Base-by-base conservation (phyloP, 495 filamentous ascomycete species). In the Daldinia loculata region DNA sequence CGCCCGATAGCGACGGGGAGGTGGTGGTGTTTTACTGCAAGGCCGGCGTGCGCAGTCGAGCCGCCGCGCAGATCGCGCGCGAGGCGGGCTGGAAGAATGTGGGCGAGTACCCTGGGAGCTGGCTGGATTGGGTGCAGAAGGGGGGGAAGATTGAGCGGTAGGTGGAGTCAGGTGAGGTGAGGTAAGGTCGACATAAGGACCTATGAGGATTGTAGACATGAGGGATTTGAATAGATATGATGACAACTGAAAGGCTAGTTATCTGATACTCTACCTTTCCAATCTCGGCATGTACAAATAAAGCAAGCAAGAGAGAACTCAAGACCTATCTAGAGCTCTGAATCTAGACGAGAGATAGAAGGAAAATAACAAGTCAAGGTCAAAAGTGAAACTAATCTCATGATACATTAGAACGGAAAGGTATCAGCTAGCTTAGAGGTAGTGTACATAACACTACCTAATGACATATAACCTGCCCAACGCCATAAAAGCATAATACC, bases 1-100 rank as follows among this genome's bases (percentile, higher is more conserved):
- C 77, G 63, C 83, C 83, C 56, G 74, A 75, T 45, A 85, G 30
- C 19, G 45, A 89, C 15, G 36, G 38, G n/a, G 50, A 19, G 24
- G 80, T 97, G 24, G 80, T 97, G 11, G 88, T 98, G 2, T 95
- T 98, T 74, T 99, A 97, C 77, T 99, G 95, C 79, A 95, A 92
- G 81, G 89, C 93, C 0, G 95, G 95, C 2, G 93, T 98, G 63
- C 85, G 95, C 78, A 91, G 91, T 72, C 78, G 84, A 22, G 87
- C 91, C 4, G 95, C 94, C n/a, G 93, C 94, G 26, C 85, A 88
- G 75, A 77, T 98, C 81, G 95, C 95, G 56, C 81, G 82, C 56
- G 85, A 90, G 79, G 89, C 88, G 12, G 95, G 95, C 26, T 98
- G 91, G 85, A 79, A 82, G 36, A 85, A 83, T 36, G 84, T 94